Evolutionary conservation across 1,284 basidiomycete genomes (phyloP).

Genomic region (Volvariella surrecta): DNA sequence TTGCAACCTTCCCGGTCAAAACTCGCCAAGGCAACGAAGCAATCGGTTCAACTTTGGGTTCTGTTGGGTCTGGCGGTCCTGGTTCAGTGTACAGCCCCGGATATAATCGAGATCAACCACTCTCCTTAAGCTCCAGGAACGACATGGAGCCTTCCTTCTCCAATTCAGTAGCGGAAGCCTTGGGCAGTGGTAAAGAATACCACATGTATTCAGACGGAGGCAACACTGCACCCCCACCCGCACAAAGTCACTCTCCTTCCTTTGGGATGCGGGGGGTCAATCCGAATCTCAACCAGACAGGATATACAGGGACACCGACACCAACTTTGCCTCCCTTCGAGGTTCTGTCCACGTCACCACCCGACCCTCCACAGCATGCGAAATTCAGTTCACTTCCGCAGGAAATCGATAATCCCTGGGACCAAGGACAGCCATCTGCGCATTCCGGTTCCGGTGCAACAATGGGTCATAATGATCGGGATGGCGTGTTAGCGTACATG

Average conservation of each 20-base stretch:
- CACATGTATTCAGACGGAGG: no score
- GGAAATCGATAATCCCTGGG: no score
- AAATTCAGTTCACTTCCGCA: no score
- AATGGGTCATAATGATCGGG: constrained; percentile 8
- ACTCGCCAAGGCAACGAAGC: constrained; percentile 9
- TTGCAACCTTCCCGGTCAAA: constrained; percentile 51
- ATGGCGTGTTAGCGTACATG: constrained; percentile 2
- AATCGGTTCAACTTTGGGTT: no score
- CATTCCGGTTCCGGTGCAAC: background rate
- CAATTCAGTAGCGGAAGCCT: constrained; percentile 41
- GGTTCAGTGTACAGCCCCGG: constrained; percentile 6
- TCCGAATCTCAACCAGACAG: background rate
- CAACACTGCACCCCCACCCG: no score
- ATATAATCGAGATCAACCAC: constrained; percentile 21
- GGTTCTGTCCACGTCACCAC: background rate
- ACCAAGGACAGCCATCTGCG: no score
- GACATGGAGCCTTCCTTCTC: constrained; percentile 37
- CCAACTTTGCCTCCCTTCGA: background rate
- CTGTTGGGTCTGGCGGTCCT: no score
- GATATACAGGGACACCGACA: background rate
- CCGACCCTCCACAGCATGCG: no score
- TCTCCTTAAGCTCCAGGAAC: constrained; percentile 20
- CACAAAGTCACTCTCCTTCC: no score
- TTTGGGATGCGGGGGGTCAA: no score
- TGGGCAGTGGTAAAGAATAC: constrained; percentile 22